A percentile compares a stretch with the other conserved stretches of the same genome.
These are phyloP conservation scores for Marchantia polymorpha DNA, from an alignment of 225 moss, liverwort and hornwort genomes.

Conservation along the genomic window DNA sequence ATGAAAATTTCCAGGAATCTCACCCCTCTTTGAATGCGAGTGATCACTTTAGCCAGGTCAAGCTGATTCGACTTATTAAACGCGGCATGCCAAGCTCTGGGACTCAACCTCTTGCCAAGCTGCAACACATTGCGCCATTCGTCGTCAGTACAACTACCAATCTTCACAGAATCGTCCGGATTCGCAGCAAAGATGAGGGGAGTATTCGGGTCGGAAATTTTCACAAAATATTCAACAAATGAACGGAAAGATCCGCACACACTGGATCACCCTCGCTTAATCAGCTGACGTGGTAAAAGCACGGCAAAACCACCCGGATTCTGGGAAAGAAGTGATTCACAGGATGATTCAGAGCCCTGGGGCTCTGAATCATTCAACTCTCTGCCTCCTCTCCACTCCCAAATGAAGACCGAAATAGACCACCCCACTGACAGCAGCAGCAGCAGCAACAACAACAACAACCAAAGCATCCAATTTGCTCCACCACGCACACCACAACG, in stretches of 20 bases:
- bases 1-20: slow-evolving; percentile 20
- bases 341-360: too few relatives aligned
- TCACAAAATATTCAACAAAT: neutral
- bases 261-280: neutral
- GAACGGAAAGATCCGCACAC: neutral
- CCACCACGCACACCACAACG: neutral
- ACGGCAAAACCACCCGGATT: neutral
- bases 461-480: neutral
- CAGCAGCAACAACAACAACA: too few relatives aligned
- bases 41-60: slow-evolving; percentile 71
- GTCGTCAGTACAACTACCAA: neutral
- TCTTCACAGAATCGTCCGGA: neutral
- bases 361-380: neutral
- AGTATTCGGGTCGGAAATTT: neutral
- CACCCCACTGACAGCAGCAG: neutral
- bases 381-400: neutral
- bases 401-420: neutral
- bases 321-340: neutral
- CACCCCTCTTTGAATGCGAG: slow-evolving; percentile 89
- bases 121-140: slow-evolving; percentile 29
- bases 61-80: slow-evolving; percentile 78
- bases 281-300: neutral
- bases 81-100: slow-evolving; percentile 72
- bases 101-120: slow-evolving; percentile 89
- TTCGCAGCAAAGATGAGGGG: neutral